phyloP scores from a whole-genome alignment of 106 monocot genomes.

The Xerophyta viscosa region DNA sequence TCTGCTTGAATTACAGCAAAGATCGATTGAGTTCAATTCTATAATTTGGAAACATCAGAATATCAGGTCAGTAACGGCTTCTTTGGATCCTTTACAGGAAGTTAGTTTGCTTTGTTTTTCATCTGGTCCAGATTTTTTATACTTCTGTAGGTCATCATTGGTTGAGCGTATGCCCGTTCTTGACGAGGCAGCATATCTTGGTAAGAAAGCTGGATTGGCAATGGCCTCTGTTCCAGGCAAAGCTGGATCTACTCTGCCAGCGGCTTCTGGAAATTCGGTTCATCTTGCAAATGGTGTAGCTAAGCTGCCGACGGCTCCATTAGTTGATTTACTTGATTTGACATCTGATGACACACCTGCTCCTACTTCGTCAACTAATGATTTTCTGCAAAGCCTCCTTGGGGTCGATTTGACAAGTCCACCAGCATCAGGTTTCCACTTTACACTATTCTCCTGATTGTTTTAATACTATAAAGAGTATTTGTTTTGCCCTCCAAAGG shows the following conservation, averaged over 20 bases:
- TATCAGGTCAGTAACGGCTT: constrained; percentile 48
- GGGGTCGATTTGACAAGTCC: constrained; percentile 58
- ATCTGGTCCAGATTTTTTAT: neutral
- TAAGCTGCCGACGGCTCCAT: constrained; percentile 52
- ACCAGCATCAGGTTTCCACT: constrained; percentile 62
- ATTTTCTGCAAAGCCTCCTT: constrained; percentile 83
- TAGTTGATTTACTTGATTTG: constrained; percentile 86
- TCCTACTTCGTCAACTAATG: constrained; percentile 41
- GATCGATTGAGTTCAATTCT: constrained; percentile 92
- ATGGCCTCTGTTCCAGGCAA: constrained; percentile 11
- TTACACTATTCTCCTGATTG: constrained; percentile 2
- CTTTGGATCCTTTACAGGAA: neutral
- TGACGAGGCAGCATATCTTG: constrained; percentile 55
- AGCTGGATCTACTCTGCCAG: constrained; percentile 16
- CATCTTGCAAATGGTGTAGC: constrained; percentile 89
- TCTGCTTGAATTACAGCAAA: constrained; percentile 88
- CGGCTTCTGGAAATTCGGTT: constrained; percentile 32
- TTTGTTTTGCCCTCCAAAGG: too few relatives aligned
- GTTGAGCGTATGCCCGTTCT: constrained; percentile 86
- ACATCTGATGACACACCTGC: constrained; percentile 74
- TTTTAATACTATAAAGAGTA: neutral
- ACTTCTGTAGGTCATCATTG: constrained; percentile 58
- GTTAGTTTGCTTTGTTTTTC: neutral
- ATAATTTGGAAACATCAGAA: constrained; percentile 84
- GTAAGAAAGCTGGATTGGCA: constrained; percentile 57